phyloP scores from a whole-genome alignment of 1,284 basidiomycete genomes.

The Hypsizygus ulmarius region DNA sequence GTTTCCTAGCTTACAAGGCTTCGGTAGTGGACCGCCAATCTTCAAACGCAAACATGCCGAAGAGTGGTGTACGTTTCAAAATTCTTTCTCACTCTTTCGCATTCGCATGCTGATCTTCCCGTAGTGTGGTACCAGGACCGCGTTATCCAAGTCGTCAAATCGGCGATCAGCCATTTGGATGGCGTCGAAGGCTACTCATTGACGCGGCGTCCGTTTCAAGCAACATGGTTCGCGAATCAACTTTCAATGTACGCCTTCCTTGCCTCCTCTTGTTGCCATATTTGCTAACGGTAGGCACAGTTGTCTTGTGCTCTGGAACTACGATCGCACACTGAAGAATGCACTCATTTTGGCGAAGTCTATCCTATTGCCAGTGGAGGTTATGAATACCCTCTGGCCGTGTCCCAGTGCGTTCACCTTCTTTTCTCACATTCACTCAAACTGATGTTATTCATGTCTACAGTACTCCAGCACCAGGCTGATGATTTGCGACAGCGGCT shows the following conservation, averaged over 20 bases:
- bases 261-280: not conserved
- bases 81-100: not conserved
- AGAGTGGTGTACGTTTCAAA: conserved; percentile 68
- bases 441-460: not conserved
- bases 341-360: conserved; percentile 68
- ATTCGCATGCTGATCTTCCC: not conserved
- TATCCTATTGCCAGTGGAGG: conserved; percentile 61
- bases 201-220: conserved; percentile 63
- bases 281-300: conserved; percentile 33
- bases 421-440: not conserved
- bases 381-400: conserved; percentile 69
- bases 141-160: conserved; percentile 53
- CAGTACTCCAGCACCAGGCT: conserved; percentile 45
- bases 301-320: conserved; percentile 64
- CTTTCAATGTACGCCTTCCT: conserved; percentile 46
- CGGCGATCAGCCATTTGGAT: conserved; percentile 46
- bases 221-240: conserved; percentile 70
- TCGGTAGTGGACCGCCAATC: conserved; percentile 40
- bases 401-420: conserved; percentile 50
- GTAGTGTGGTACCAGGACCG: conserved; percentile 63
- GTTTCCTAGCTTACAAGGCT: conserved; percentile 43
- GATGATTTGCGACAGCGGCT: conserved; percentile 45
- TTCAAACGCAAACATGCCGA: conserved; percentile 68
- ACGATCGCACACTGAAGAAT: conserved; percentile 53
- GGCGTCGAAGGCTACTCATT: conserved; percentile 50